Conservation (phyloP, 108 stramenopile species). For the Fragilaria radians region DNA sequence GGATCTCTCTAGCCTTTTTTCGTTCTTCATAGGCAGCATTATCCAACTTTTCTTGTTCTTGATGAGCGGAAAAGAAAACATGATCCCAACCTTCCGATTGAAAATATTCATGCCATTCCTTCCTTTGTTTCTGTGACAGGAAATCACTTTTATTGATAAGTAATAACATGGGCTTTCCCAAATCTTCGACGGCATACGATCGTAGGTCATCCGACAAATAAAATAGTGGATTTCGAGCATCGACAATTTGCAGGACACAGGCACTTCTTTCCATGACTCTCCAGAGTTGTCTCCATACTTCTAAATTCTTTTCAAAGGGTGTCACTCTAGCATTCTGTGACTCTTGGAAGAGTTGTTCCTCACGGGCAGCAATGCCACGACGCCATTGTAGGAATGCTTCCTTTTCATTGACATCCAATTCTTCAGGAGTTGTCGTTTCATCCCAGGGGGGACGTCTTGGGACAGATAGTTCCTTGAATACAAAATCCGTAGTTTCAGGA, state of each 20-base stretch:
- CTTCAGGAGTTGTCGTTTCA: constrained; percentile 77
- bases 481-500: constrained; percentile 49
- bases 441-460: constrained; percentile 94
- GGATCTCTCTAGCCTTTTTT: constrained; percentile 3
- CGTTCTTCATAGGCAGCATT: constrained; percentile 29
- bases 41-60: constrained; percentile 87
- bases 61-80: constrained; percentile 90
- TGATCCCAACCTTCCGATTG: constrained; percentile 66
- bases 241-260: constrained; percentile 92
- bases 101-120: constrained; percentile 86
- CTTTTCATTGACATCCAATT: constrained; percentile 84
- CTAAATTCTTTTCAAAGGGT: constrained; percentile 99
- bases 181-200: constrained; percentile 72
- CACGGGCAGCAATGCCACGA: constrained; percentile 76
- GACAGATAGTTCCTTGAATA: constrained; percentile 84
- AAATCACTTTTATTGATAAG: constrained; percentile 98
- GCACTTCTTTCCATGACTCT: constrained; percentile 93
- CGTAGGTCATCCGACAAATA: constrained; percentile 89
- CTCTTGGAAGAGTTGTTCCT: constrained; percentile 66
- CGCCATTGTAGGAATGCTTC: constrained; percentile 94
- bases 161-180: constrained; percentile 83
- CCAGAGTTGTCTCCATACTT: constrained; percentile 99
- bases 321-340: constrained; percentile 64
- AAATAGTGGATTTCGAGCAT: constrained; percentile 95
- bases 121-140: constrained; percentile 72